Evolutionary conservation across 2,329 filamentous ascomycete species (phyloP).

Genomic region (Talaromyces verruculosus): DNA sequence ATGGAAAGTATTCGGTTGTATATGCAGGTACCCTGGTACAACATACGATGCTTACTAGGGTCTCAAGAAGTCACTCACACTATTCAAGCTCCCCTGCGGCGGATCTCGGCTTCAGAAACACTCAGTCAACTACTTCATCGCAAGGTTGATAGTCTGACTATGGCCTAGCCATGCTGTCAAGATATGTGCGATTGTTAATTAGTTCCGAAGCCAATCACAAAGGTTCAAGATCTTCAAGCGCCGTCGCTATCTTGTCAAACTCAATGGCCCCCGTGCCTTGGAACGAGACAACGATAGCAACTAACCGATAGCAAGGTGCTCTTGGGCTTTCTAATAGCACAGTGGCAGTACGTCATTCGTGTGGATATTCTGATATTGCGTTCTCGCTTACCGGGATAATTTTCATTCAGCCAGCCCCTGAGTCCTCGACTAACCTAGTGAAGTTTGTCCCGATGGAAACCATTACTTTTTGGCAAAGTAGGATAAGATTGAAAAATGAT

Average conservation of each 20-base stretch:
- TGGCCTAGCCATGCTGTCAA: background rate
- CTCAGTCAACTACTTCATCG: background rate
- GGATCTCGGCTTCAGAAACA: background rate
- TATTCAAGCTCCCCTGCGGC: background rate
- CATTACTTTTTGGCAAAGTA: background rate
- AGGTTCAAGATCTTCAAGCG: background rate
- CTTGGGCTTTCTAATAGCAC: background rate
- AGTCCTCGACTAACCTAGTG: background rate
- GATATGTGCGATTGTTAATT: background rate
- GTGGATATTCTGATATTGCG: background rate
- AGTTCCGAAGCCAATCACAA: background rate
- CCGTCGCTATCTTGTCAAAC: background rate
- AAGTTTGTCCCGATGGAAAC: background rate
- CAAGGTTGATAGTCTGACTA: background rate
- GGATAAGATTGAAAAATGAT: background rate
- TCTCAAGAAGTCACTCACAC: background rate
- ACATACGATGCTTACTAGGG: background rate
- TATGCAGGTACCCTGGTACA: background rate
- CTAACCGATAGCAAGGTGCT: background rate
- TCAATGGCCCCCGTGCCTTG: background rate
- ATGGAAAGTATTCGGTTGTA: background rate
- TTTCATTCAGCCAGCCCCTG: background rate
- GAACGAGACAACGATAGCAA: background rate
- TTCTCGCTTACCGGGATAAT: background rate
- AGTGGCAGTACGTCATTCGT: background rate